These are phyloP conservation scores for Alternaria sp. DNA, from an alignment of 2,329 filamentous ascomycete genomes.

Conservation along the genomic window DNA sequence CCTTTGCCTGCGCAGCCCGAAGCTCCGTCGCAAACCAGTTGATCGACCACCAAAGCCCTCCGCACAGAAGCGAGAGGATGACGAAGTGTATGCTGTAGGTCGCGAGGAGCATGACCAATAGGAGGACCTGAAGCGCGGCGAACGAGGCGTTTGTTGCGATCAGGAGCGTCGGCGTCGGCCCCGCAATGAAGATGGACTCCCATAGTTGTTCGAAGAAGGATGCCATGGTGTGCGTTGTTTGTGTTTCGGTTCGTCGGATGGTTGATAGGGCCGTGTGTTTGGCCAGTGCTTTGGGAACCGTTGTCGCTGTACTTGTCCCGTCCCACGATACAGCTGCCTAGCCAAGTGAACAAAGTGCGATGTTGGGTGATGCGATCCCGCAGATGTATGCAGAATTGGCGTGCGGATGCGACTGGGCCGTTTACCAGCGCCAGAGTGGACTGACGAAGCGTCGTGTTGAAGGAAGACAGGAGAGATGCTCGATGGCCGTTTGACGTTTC, in stretches of 20 bases:
- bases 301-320: constrained; percentile 18
- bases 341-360: constrained; percentile 26
- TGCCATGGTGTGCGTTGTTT: constrained; percentile 43
- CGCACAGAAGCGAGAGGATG: constrained; percentile 79
- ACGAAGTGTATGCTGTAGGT: constrained; percentile 91
- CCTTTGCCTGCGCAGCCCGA: constrained; percentile 55
- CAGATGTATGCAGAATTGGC: constrained; percentile 10
- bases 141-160: constrained; percentile 91
- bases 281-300: constrained; percentile 20
- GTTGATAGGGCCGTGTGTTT: background rate
- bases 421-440: constrained; percentile 28
- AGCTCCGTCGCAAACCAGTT: constrained; percentile 92
- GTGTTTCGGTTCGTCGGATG: background rate
- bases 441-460: constrained; percentile 23
- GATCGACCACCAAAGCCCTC: constrained; percentile 87
- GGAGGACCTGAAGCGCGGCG: constrained; percentile 80
- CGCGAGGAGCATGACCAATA: constrained; percentile 76
- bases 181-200: constrained; percentile 92
- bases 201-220: constrained; percentile 77
- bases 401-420: constrained; percentile 22
- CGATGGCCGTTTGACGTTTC: constrained; percentile 26
- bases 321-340: constrained; percentile 36
- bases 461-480: constrained; percentile 17
- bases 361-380: constrained; percentile 19
- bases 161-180: constrained; percentile 85